Evolutionary conservation across 164 flowering plant genomes (phyloP).

Genomic region (Piper betle): DNA sequence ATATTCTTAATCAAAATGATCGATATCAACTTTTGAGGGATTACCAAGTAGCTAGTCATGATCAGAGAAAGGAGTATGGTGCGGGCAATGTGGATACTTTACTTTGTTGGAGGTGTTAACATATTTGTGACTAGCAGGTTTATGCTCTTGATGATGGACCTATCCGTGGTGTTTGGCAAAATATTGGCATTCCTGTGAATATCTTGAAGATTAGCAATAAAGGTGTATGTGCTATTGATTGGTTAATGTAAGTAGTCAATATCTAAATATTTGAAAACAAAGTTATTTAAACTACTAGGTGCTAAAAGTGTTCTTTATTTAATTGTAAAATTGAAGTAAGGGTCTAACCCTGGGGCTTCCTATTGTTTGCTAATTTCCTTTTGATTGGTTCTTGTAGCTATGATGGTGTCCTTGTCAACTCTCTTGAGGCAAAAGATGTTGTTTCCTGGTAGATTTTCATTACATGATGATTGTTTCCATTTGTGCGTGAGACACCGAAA

Average conservation of each 20-base stretch:
- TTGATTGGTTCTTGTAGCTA: constrained; percentile 41
- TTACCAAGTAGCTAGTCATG: no score
- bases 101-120: not conserved
- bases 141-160: constrained; percentile 79
- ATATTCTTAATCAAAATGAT: no score
- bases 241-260: constrained; percentile 60
- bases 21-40: no score
- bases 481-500: not conserved
- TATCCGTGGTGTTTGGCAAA: constrained; percentile 47
- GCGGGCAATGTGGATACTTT: no score
- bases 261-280: not conserved
- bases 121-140: constrained; percentile 35
- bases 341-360: not conserved
- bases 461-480: not conserved
- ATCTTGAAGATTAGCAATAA: constrained; percentile 26
- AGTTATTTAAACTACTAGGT: not conserved
- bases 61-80: no score
- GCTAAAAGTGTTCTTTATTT: not conserved
- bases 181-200: constrained; percentile 44
- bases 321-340: not conserved
- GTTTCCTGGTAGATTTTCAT: constrained; percentile 39
- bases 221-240: constrained; percentile 37
- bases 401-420: constrained; percentile 73
- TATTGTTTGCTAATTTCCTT: not conserved
- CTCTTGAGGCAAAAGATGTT: constrained; percentile 56